Evolutionary conservation across 1,284 basidiomycete species (phyloP), one percentile per base, ranked within the genome.

Genomic region (Papiliotrema laurentii): DNA sequence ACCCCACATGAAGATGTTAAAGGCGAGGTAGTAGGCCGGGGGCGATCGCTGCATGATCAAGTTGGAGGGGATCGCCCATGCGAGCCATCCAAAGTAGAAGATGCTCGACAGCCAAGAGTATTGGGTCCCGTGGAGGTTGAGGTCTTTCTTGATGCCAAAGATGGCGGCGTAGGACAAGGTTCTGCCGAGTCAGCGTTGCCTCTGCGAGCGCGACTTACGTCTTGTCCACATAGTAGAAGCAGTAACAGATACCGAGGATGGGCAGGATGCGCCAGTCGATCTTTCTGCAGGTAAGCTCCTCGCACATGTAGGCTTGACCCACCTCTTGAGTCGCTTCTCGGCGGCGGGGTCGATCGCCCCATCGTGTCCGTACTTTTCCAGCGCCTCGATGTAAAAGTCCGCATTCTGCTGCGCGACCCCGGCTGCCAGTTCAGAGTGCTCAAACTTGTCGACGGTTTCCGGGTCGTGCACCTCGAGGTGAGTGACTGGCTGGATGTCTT

Each of bases 51-150:
- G 77, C 73, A 78, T 76, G 43, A 78, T 56, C 28, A 78, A 44
- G 58, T 78, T 78, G 10, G 76, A 74, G 0, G 78, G 78, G 39
- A 78, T 68, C 0, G 76, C 77, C 77, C 77, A 78, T 2, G 59
- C 69, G 4, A 78, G 53, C 77, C 76, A 77, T 21, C 77, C 76
- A 43, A 77, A 77, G 63, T 40, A n/a, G 22, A 47, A 27, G 10
- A 30, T 44, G 33, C 49, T 50, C 22, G 65, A 67, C 9, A 75
- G 64, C 70, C 71, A 73, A 1, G 64, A 68, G 56, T 72, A 74
- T 36, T 70, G 50, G 6, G 50, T 58, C 7, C 63, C 61, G 14
- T 45, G 43, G 13, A 75, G 64, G 31, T 68, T 53, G n/a, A 72
- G 58, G 44, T 70, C 73, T 6, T 59, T 51, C 50, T 67, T 71